phyloP scores from a whole-genome alignment of 805 yeast genomes.

The Ogataea corticis region DNA sequence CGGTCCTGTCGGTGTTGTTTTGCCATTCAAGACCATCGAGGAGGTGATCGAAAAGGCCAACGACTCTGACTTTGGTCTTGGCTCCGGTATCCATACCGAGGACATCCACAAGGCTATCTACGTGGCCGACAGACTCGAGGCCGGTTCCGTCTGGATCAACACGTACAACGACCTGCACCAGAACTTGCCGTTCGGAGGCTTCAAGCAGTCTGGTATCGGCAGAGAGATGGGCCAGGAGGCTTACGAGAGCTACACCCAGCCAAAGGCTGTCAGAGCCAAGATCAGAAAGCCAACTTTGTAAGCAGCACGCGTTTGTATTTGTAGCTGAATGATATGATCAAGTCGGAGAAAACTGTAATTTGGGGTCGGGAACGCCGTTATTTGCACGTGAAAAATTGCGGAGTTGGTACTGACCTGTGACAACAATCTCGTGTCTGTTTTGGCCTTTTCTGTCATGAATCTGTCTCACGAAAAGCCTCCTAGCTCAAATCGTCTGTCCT shows the following conservation, averaged over 20 bases:
- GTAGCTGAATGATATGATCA: too few relatives aligned
- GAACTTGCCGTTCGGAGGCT: conserved; percentile 72
- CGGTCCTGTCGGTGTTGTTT: conserved; percentile 82
- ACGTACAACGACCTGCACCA: conserved; percentile 69
- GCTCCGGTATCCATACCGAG: conserved; percentile 83
- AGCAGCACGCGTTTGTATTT: not conserved
- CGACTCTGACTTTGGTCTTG: conserved; percentile 78
- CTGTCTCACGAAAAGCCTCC: too few relatives aligned
- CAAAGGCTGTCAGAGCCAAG: conserved; percentile 61
- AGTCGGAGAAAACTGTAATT: too few relatives aligned
- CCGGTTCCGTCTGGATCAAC: conserved; percentile 85
- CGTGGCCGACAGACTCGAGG: conserved; percentile 64
- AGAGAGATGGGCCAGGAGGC: conserved; percentile 74
- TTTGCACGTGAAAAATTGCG: too few relatives aligned
- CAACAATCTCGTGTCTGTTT: too few relatives aligned
- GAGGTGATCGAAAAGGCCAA: conserved; percentile 77
- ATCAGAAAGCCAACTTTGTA: conserved; percentile 25
- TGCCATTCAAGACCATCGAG: conserved; percentile 70
- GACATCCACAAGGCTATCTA: conserved; percentile 65
- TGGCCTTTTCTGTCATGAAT: too few relatives aligned
- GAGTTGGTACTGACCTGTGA: too few relatives aligned
- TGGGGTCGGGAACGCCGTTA: too few relatives aligned
- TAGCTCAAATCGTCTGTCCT: too few relatives aligned
- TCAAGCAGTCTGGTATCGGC: conserved; percentile 66
- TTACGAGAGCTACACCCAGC: conserved; percentile 63